phyloP scores from a whole-genome alignment of 768 basidiomycete genomes.

The Xanthoconium stramineum region DNA sequence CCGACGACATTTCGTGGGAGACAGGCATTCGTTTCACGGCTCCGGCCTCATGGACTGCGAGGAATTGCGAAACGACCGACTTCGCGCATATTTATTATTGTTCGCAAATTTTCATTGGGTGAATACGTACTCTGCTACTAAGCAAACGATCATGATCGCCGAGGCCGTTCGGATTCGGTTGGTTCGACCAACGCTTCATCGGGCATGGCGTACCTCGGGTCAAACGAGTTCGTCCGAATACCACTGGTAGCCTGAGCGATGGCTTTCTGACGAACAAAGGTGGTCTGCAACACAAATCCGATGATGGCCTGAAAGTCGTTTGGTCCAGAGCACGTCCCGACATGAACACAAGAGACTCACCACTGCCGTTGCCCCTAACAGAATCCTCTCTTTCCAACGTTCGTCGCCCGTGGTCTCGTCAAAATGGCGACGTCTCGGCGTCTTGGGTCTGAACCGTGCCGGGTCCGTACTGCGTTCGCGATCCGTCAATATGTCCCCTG shows the following conservation, averaged over 20 bases:
- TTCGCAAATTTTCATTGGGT: neutral
- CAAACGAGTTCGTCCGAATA: slow-evolving; percentile 3
- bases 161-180: neutral
- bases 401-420: slow-evolving; percentile 50
- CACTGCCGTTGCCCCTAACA: slow-evolving; percentile 51
- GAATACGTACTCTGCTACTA: neutral
- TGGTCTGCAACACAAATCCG: slow-evolving; percentile 34
- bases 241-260: slow-evolving; percentile 18
- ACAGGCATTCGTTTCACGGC: neutral
- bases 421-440: slow-evolving; percentile 41
- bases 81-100: neutral
- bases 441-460: slow-evolving; percentile 40
- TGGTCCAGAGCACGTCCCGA: neutral
- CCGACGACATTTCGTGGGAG: neutral
- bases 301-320: slow-evolving; percentile 30
- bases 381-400: slow-evolving; percentile 61
- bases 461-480: slow-evolving; percentile 31
- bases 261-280: slow-evolving; percentile 30
- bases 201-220: neutral
- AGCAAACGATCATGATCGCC: neutral
- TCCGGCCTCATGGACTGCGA: neutral
- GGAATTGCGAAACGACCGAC: neutral
- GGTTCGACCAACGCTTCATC: slow-evolving; percentile 27
- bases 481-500: slow-evolving; percentile 14
- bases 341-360: slow-evolving; percentile 32